Conservation (phyloP, 768 basidiomycete genomes). For the Rhizopogon vulgaris region DNA sequence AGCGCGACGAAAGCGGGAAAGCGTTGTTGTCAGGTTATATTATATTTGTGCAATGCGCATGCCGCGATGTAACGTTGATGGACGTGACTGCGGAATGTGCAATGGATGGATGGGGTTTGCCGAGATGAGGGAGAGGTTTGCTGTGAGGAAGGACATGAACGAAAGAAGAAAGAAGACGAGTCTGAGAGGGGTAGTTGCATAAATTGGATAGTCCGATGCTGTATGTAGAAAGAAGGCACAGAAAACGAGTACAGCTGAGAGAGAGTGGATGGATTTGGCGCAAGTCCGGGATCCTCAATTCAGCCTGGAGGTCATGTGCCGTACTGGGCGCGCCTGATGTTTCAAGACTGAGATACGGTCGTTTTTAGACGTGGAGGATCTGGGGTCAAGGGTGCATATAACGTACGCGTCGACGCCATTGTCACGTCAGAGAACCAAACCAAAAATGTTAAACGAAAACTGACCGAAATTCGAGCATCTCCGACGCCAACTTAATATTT, state of each 20-base stretch:
- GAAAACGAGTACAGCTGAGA: neutral
- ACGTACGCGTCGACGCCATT: neutral
- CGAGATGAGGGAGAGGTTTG: neutral
- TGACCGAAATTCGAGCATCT: neutral
- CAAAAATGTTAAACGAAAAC: neutral
- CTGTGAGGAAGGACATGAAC: neutral
- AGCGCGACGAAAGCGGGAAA: slow-evolving; percentile 1
- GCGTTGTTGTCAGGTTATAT: neutral
- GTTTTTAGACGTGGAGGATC: neutral
- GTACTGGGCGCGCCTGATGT: neutral
- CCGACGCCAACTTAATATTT: neutral
- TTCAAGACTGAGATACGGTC: neutral
- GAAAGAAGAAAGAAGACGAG: neutral
- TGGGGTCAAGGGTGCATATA: neutral
- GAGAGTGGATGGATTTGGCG: neutral
- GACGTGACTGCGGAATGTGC: neutral
- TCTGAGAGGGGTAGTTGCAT: neutral
- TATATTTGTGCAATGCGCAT: neutral
- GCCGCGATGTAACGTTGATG: neutral
- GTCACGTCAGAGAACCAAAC: neutral
- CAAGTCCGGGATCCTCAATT: neutral
- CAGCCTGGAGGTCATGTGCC: neutral
- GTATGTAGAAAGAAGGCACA: slow-evolving; percentile 1
- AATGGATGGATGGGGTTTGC: neutral
- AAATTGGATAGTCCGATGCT: neutral